These are phyloP conservation scores for Phytomonas sp. DNA, from an alignment of 208 protist genomes.

Conservation along the genomic window DNA sequence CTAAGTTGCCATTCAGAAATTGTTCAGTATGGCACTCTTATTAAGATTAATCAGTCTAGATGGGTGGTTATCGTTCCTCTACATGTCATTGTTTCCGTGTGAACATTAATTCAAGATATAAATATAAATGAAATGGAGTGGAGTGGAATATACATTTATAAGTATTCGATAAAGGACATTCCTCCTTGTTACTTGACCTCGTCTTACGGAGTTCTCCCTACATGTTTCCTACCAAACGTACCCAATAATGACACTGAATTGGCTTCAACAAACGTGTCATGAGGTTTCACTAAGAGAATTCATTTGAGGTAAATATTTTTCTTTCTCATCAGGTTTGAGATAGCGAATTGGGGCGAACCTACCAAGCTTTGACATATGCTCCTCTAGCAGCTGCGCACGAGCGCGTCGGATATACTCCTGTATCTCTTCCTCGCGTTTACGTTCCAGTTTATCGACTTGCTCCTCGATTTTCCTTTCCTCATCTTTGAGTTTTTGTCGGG, in stretches of 20 bases:
- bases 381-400: constrained; percentile 54
- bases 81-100: background rate
- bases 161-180: background rate
- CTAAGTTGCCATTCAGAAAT: background rate
- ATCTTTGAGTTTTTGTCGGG: constrained; percentile 61
- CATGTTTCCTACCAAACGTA: background rate
- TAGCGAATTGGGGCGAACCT: constrained; percentile 43
- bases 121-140: background rate
- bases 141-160: background rate
- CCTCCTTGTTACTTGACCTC: background rate
- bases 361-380: constrained; percentile 71
- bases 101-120: background rate
- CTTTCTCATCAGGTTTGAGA: constrained; percentile 57
- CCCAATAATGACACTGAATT: background rate
- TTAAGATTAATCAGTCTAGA: background rate
- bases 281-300: background rate
- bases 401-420: constrained; percentile 80
- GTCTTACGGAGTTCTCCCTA: background rate
- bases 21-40: background rate
- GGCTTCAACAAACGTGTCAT: background rate
- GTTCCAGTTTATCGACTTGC: constrained; percentile 48
- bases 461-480: constrained; percentile 54
- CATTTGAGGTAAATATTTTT: constrained; percentile 20
- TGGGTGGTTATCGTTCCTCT: background rate
- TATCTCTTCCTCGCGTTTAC: constrained; percentile 49